phyloP scores from a whole-genome alignment of 225 moss, liverwort and hornwort species.

The Sphagnum contortum region DNA sequence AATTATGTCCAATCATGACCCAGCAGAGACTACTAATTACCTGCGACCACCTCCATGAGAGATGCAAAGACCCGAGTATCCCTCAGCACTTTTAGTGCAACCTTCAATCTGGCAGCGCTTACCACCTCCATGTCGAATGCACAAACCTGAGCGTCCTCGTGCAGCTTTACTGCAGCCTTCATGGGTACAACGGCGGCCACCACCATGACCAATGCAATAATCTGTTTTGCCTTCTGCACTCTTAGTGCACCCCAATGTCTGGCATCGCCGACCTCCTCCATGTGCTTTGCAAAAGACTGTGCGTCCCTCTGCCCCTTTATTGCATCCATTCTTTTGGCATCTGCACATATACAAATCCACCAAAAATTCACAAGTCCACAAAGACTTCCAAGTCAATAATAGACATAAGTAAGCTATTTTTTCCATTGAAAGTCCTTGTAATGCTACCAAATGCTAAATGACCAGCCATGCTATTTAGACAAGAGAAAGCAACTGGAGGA shows the following conservation, averaged over 20 bases:
- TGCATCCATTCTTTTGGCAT: constrained; percentile 97
- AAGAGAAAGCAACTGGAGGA: too few species aligned
- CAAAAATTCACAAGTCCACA: too few species aligned
- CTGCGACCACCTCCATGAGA: constrained; percentile 94
- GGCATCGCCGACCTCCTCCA: constrained; percentile 92
- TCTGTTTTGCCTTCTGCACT: constrained; percentile 99
- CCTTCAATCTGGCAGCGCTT: constrained; percentile 84
- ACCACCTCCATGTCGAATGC: constrained; percentile 96
- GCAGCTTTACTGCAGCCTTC: constrained; percentile 94
- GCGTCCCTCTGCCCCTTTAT: constrained; percentile 95
- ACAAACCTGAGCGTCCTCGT: constrained; percentile 97
- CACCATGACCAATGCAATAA: constrained; percentile 93
- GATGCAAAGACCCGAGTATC: constrained; percentile 89
- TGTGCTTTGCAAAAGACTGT: constrained; percentile 99
- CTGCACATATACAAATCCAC: constrained; percentile 38
- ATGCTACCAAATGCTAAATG: too few species aligned
- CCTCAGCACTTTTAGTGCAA: constrained; percentile 98
- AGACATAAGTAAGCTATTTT: too few species aligned
- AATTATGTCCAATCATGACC: too few species aligned
- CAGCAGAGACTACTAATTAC: constrained; percentile 4
- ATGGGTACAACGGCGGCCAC: constrained; percentile 83
- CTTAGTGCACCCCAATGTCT: constrained; percentile 91
- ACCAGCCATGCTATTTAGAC: too few species aligned
- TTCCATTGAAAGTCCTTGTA: too few species aligned
- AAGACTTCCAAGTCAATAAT: too few species aligned